Conservation (phyloP, 257 asterid genomes). For the Solanum piurae region DNA sequence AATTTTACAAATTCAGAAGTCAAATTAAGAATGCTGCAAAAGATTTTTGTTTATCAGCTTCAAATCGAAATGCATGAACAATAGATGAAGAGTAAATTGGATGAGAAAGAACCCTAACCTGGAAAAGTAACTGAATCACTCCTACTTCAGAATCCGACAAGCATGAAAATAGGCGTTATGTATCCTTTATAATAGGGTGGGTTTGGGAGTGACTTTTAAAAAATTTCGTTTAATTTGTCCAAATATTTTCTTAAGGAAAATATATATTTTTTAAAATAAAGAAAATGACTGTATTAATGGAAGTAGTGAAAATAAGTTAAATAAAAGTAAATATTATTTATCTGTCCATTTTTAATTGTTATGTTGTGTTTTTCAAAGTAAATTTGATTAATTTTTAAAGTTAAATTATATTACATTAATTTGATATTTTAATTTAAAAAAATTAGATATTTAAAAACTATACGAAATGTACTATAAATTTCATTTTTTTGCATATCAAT, state of each 20-base stretch:
- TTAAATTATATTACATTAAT: too few species aligned
- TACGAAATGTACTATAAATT: too few species aligned
- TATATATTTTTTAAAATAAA: too few species aligned
- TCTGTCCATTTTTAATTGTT: too few species aligned
- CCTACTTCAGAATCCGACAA: background rate
- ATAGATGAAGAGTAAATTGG: background rate
- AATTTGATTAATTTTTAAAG: too few species aligned
- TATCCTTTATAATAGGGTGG: background rate
- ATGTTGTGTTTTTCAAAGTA: rapidly evolving
- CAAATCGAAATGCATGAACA: background rate
- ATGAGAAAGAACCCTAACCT: background rate
- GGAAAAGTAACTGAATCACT: background rate
- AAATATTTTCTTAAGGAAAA: too few species aligned
- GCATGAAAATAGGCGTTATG: background rate
- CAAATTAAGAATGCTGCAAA: background rate
- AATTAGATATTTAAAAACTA: too few species aligned
- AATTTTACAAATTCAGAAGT: background rate
- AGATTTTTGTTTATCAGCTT: background rate
- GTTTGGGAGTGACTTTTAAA: background rate
- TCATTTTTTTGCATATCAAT: too few species aligned
- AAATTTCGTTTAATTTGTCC: too few species aligned
- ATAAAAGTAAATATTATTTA: too few species aligned
- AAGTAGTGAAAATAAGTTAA: background rate
- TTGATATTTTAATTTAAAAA: too few species aligned
- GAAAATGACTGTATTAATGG: too few species aligned